Conservation (phyloP, 192 early-diverging fungal species). For the Rhizophagus sp. region DNA sequence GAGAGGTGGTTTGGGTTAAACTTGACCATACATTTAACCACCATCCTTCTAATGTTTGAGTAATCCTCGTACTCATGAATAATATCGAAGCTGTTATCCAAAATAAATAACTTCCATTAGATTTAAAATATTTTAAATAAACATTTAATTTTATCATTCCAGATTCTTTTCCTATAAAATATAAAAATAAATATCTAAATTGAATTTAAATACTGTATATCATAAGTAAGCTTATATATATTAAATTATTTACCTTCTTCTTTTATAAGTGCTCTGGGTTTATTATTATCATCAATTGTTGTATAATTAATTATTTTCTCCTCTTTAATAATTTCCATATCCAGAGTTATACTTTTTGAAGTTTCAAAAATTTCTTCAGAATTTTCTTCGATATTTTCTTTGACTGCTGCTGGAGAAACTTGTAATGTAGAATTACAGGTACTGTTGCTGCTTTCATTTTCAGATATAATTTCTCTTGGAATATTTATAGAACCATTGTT, state of each 20-base stretch:
- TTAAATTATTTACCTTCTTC: constrained; percentile 34
- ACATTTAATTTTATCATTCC: constrained; percentile 75
- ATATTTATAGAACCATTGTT: constrained; percentile 26
- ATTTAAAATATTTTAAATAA: constrained; percentile 76
- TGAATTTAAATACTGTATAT: not conserved
- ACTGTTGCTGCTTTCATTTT: not conserved
- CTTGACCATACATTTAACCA: constrained; percentile 24
- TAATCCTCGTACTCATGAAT: constrained; percentile 40
- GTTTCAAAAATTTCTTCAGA: not conserved
- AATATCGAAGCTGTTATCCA: constrained; percentile 59
- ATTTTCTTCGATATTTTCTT: constrained; percentile 59
- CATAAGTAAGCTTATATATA: not conserved
- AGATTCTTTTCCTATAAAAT: constrained; percentile 59
- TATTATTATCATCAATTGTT: constrained; percentile 46
- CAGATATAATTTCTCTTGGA: not conserved
- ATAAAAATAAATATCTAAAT: too few relatives aligned
- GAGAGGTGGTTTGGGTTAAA: not conserved
- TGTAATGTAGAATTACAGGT: not conserved
- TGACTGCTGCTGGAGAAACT: not conserved
- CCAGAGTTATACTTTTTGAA: not conserved
- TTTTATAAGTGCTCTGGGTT: constrained; percentile 53
- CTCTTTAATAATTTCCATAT: not conserved
- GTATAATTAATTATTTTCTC: not conserved
- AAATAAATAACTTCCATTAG: constrained; percentile 61
- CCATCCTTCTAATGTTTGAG: constrained; percentile 45